These are phyloP conservation scores for Mycena kentingensis DNA, from an alignment of 768 basidiomycete species.

Conservation along the genomic window DNA sequence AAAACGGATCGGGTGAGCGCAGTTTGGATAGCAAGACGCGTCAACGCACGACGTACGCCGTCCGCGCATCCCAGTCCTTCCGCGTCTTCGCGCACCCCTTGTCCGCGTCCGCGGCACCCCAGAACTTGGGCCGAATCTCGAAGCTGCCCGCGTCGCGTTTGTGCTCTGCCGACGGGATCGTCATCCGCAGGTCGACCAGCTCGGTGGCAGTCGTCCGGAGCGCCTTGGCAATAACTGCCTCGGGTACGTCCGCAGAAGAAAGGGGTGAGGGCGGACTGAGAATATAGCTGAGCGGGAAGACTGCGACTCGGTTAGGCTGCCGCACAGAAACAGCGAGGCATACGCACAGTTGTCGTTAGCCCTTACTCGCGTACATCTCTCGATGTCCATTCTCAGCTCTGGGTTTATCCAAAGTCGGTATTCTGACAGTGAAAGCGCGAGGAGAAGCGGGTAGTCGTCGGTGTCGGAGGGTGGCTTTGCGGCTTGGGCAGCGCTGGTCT, in stretches of 20 bases:
- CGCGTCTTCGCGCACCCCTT: constrained; percentile 71
- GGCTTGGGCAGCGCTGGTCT: too few species aligned
- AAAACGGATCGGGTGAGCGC: constrained; percentile 1
- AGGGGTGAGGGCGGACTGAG: constrained; percentile 35
- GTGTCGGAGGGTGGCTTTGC: too few species aligned
- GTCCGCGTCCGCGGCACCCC: constrained; percentile 31
- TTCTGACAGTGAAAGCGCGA: constrained; percentile 68
- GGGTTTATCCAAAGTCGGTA: constrained; percentile 67
- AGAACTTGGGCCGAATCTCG: constrained; percentile 24
- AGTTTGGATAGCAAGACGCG: not conserved
- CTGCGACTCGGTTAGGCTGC: constrained; percentile 37
- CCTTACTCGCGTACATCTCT: constrained; percentile 31
- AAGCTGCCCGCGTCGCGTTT: constrained; percentile 20
- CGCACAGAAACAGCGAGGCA: not conserved
- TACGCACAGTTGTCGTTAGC: constrained; percentile 52
- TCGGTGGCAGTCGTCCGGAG: constrained; percentile 52
- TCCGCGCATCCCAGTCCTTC: constrained; percentile 50
- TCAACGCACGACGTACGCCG: constrained; percentile 65
- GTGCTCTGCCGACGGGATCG: constrained; percentile 38
- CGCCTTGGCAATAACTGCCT: constrained; percentile 57
- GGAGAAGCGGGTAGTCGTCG: constrained; percentile 52
- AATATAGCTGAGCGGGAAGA: constrained; percentile 61
- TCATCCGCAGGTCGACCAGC: constrained; percentile 61
- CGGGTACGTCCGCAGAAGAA: constrained; percentile 34
- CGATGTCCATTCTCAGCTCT: constrained; percentile 53